Percentiles rank a stretch among this genome's conserved stretches.
Conservation (phyloP, 176 grass and related monocot species). For the Hyparrhenia diplandra region DNA sequence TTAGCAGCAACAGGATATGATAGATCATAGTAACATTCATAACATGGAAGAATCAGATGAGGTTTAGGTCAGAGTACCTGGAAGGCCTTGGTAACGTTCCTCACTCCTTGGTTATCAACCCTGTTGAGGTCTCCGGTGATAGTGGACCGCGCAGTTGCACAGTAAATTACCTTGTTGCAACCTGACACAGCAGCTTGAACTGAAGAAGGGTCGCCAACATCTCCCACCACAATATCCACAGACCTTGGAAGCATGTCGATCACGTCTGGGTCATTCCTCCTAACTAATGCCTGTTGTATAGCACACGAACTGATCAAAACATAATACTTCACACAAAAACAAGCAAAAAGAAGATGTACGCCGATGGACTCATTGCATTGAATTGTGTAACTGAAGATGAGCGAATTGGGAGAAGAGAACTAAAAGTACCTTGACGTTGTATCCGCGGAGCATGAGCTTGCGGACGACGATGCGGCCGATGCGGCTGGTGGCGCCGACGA, state of each 20-base stretch:
- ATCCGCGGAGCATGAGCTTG: constrained; percentile 95
- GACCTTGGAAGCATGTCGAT: constrained; percentile 88
- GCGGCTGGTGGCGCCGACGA: constrained; percentile 82
- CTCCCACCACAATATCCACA: constrained; percentile 70
- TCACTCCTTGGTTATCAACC: constrained; percentile 88
- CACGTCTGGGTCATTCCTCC: constrained; percentile 76
- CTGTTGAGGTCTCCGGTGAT: constrained; percentile 93
- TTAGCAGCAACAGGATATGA: not conserved
- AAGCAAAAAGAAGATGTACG: not conserved
- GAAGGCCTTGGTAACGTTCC: constrained; percentile 80
- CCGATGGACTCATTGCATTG: not conserved
- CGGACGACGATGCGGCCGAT: constrained; percentile 91
- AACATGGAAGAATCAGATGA: not conserved
- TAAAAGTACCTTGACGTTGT: constrained; percentile 75
- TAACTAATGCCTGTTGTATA: constrained; percentile 62
- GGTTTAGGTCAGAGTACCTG: constrained; percentile 46
- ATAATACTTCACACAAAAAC: not conserved
- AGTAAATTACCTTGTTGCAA: constrained; percentile 97
- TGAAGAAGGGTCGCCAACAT: constrained; percentile 76
- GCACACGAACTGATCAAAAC: not conserved
- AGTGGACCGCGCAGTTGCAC: constrained; percentile 76
- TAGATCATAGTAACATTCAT: not conserved
- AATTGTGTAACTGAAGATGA: not conserved
- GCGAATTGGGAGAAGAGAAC: not conserved
- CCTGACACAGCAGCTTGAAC: constrained; percentile 62